phyloP scores from a whole-genome alignment of 371 early-diverging fungal genomes.

The Sanchytrium tribonematis region DNA sequence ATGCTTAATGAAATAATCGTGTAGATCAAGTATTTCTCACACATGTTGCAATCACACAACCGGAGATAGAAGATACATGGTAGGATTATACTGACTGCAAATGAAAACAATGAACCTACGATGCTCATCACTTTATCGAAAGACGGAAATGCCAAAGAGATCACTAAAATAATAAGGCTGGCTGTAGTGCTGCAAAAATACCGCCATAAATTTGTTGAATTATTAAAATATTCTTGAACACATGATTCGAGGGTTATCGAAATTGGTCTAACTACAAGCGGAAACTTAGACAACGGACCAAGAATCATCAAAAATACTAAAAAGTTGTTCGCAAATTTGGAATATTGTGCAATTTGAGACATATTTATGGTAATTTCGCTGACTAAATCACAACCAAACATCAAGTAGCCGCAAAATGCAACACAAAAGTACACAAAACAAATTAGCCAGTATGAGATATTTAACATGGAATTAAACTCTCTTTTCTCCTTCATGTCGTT shows the following conservation, averaged over 20 bases:
- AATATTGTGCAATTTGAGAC: conserved; percentile 24
- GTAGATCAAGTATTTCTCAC: neutral
- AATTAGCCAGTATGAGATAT: conserved; percentile 21
- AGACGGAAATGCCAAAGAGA: conserved; percentile 24
- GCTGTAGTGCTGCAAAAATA: conserved; percentile 3
- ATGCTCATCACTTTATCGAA: conserved; percentile 36
- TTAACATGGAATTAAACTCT: conserved; percentile 21
- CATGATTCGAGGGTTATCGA: neutral
- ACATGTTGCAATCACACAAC: conserved; percentile 8
- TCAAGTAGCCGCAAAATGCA: conserved; percentile 29
- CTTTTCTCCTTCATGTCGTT: conserved; percentile 27
- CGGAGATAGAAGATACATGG: conserved; percentile 23
- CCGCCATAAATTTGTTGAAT: neutral
- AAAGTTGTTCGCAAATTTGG: conserved; percentile 5
- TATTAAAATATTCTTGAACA: neutral
- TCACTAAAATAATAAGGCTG: conserved; percentile 15
- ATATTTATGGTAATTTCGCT: conserved; percentile 44
- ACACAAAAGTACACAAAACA: conserved; percentile 18
- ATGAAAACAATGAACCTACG: conserved; percentile 31
- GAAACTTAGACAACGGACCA: neutral
- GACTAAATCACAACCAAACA: conserved; percentile 37
- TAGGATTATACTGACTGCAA: conserved; percentile 26
- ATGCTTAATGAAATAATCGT: neutral
- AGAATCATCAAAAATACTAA: neutral
- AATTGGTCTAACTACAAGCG: neutral